These are phyloP conservation scores for Rhizopogon vulgaris DNA, from an alignment of 768 basidiomycete genomes.

Conservation along the genomic window DNA sequence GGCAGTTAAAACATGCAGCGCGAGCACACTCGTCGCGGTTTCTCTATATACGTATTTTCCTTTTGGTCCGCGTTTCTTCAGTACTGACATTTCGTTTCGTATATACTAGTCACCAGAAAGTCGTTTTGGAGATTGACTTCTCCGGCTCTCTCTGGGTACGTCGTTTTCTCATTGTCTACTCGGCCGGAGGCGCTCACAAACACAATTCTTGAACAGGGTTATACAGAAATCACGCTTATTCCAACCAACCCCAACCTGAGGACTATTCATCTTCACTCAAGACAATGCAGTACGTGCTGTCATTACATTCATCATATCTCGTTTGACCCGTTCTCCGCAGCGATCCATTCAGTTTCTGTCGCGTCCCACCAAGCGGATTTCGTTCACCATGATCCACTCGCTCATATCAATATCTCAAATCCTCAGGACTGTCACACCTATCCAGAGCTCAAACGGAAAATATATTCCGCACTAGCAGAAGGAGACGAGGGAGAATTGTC, in stretches of 20 bases:
- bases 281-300: constrained; percentile 70
- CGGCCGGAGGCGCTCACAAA: constrained; percentile 12
- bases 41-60: constrained; percentile 75
- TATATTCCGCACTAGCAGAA: constrained; percentile 88
- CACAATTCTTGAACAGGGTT: constrained; percentile 51
- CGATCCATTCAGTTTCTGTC: constrained; percentile 69
- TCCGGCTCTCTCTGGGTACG: constrained; percentile 79
- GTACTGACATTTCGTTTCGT: constrained; percentile 44
- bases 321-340: constrained; percentile 34
- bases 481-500: constrained; percentile 93
- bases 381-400: constrained; percentile 69
- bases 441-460: constrained; percentile 87
- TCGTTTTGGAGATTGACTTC: constrained; percentile 91
- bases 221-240: constrained; percentile 86
- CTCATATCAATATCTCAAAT: constrained; percentile 58
- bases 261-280: constrained; percentile 82
- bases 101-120: constrained; percentile 93
- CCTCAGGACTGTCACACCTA: constrained; percentile 80
- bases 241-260: constrained; percentile 75
- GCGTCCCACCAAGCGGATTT: constrained; percentile 71
- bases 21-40: constrained; percentile 75
- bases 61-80: constrained; percentile 17
- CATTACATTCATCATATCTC: constrained; percentile 10
- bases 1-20: constrained; percentile 50
- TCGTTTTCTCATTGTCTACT: constrained; percentile 18